A percentile compares a stretch with the other conserved stretches of the same genome.
Conservation (phyloP, 495 filamentous ascomycete species). For the Daldinia vernicosa region DNA sequence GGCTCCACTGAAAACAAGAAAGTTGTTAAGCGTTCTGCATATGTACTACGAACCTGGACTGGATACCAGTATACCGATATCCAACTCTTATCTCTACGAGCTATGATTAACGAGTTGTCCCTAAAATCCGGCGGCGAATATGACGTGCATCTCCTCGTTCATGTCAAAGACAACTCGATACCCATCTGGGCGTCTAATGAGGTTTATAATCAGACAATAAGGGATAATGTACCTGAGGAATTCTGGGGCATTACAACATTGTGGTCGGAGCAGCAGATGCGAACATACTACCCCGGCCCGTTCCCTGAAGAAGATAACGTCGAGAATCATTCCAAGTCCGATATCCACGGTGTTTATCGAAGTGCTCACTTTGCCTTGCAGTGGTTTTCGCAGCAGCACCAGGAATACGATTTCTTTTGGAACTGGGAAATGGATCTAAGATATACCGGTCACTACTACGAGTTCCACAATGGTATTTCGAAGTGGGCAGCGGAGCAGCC, state of each 20-base stretch:
- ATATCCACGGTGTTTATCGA: slow-evolving; percentile 49
- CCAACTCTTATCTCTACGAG: slow-evolving; percentile 59
- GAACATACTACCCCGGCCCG: slow-evolving; percentile 53
- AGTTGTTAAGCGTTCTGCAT: slow-evolving; percentile 46
- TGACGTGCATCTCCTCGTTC: slow-evolving; percentile 66
- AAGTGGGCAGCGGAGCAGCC: slow-evolving; percentile 64
- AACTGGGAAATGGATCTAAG: slow-evolving; percentile 70
- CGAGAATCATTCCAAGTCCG: slow-evolving; percentile 56
- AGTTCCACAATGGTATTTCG: slow-evolving; percentile 58
- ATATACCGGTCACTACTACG: slow-evolving; percentile 65
- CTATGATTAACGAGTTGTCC: slow-evolving; percentile 64
- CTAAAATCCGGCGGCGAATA: slow-evolving; percentile 66
- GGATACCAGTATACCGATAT: slow-evolving; percentile 54
- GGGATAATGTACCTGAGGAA: slow-evolving; percentile 62
- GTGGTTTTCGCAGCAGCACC: slow-evolving; percentile 65
- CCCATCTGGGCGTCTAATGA: slow-evolving; percentile 62
- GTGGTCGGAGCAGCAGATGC: slow-evolving; percentile 60
- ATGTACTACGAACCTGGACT: slow-evolving; percentile 55
- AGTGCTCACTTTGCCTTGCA: slow-evolving; percentile 57
- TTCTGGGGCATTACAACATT: slow-evolving; percentile 64
- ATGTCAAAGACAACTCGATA: slow-evolving; percentile 63
- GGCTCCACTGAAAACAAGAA: slow-evolving; percentile 36
- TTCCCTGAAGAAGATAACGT: slow-evolving; percentile 53
- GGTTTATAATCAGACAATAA: slow-evolving; percentile 58
- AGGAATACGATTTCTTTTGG: slow-evolving; percentile 69